Conservation (phyloP, 2,329 filamentous ascomycete species). For the Curvularia sp. region DNA sequence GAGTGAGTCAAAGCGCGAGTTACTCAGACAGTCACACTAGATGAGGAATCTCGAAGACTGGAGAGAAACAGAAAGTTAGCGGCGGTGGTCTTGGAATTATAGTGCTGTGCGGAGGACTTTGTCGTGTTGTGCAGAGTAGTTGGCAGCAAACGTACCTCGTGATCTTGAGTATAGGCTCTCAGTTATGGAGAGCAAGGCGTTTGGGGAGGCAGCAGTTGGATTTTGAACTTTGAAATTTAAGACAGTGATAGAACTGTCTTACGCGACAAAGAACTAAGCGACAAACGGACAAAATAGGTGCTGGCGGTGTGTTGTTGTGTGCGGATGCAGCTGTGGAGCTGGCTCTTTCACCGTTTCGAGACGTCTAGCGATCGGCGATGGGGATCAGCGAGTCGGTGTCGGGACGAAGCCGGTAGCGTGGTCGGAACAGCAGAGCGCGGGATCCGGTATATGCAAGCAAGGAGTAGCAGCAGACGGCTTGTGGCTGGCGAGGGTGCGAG, state of each 20-base stretch:
- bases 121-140: background rate
- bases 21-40: conserved; percentile 25
- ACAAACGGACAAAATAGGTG: conserved; percentile 25
- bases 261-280: conserved; percentile 24
- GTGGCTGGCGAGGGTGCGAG: background rate
- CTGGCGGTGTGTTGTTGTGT: conserved; percentile 28
- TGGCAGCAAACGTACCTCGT: conserved; percentile 16
- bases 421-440: conserved; percentile 15
- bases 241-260: conserved; percentile 32
- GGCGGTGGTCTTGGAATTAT: background rate
- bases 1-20: conserved; percentile 35
- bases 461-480: conserved; percentile 1
- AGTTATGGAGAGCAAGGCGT: background rate
- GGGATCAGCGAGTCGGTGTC: conserved; percentile 39
- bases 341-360: conserved; percentile 32
- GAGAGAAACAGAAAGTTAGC: background rate
- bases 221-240: conserved; percentile 12
- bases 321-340: conserved; percentile 46
- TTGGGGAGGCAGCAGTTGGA: conserved; percentile 3
- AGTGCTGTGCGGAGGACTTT: background rate
- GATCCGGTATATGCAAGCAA: background rate
- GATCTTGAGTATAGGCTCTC: conserved; percentile 9
- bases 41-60: conserved; percentile 8
- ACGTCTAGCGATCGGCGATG: conserved; percentile 41
- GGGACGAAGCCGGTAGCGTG: conserved; percentile 27